Percentiles rank a stretch among this genome's conserved stretches.
phyloP scores from a whole-genome alignment of 257 asterid species.

The Lantana camara region DNA sequence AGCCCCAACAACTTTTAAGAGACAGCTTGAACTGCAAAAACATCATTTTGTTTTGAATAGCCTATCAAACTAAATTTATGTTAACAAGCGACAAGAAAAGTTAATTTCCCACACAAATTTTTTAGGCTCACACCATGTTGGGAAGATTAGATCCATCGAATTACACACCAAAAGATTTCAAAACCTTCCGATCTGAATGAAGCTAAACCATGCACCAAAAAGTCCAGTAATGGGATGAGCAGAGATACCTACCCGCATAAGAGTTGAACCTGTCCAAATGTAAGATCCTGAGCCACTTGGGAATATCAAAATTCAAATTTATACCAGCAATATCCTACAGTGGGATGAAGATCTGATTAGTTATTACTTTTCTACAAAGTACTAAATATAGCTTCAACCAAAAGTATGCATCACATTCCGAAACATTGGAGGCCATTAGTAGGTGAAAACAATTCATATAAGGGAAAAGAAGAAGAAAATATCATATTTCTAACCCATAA shows the following conservation, averaged over 20 bases:
- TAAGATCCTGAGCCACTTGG: slow-evolving; percentile 75
- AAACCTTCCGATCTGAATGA: background rate
- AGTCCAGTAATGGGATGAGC: slow-evolving; percentile 22
- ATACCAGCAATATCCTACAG: slow-evolving; percentile 93
- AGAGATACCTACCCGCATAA: slow-evolving; percentile 65
- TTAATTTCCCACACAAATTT: background rate
- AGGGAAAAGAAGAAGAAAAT: slow-evolving; percentile 17
- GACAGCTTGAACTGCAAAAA: background rate
- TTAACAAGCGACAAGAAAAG: background rate
- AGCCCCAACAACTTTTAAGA: background rate
- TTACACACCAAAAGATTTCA: slow-evolving; percentile 1
- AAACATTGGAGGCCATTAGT: slow-evolving; percentile 18
- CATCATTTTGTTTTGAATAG: background rate
- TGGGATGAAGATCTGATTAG: slow-evolving; percentile 15
- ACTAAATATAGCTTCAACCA: slow-evolving; percentile 10
- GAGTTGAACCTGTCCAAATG: slow-evolving; percentile 81
- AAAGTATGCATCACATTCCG: slow-evolving; percentile 9
- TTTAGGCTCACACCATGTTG: slow-evolving; percentile 1
- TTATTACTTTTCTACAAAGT: background rate
- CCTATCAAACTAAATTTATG: slow-evolving; percentile 13
- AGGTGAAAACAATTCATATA: slow-evolving; percentile 2
- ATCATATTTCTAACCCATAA: slow-evolving; percentile 73
- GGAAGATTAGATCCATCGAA: background rate
- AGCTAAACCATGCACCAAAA: slow-evolving; percentile 24
- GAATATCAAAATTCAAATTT: slow-evolving; percentile 83